phyloP scores from a whole-genome alignment of 2,329 filamentous ascomycete genomes.

The Cordyceps farinosa region DNA sequence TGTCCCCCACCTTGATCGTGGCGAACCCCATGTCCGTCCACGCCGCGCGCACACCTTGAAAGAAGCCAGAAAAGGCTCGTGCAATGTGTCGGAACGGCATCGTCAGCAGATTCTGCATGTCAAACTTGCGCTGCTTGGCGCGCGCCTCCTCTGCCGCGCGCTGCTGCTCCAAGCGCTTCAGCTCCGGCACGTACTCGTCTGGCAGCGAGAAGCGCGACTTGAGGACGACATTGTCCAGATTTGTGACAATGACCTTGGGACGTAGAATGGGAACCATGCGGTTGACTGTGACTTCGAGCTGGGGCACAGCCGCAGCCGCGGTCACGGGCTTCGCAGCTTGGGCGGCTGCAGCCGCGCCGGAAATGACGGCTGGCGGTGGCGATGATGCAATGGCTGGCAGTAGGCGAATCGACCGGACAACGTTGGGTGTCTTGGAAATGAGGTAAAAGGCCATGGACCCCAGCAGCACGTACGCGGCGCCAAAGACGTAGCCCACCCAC shows the following conservation, averaged over 20 bases:
- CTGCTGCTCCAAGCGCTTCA: constrained; percentile 29
- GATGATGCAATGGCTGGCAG: constrained; percentile 37
- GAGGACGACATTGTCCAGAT: constrained; percentile 33
- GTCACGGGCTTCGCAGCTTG: constrained; percentile 16
- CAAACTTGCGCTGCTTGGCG: constrained; percentile 44
- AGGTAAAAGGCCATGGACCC: constrained; percentile 58
- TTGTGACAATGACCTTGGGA: constrained; percentile 39
- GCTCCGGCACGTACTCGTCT: constrained; percentile 35
- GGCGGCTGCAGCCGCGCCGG: constrained; percentile 19
- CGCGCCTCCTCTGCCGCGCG: constrained; percentile 36
- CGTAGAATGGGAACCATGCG: constrained; percentile 47
- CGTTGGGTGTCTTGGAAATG: constrained; percentile 51
- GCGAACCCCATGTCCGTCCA: constrained; percentile 57
- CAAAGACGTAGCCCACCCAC: constrained; percentile 58
- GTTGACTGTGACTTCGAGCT: constrained; percentile 51
- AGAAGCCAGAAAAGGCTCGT: constrained; percentile 40
- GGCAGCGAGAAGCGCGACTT: constrained; percentile 38
- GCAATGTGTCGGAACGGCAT: constrained; percentile 52
- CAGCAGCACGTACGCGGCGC: constrained; percentile 56
- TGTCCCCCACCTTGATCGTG: constrained; percentile 44
- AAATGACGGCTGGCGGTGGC: neutral
- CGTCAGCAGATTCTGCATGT: constrained; percentile 54
- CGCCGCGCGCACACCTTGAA: constrained; percentile 45
- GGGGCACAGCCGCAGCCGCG: constrained; percentile 31
- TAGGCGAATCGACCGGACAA: constrained; percentile 57